Evolutionary conservation across 2,329 filamentous ascomycete genomes (phyloP).

Genomic region (Zasmidium cellare): DNA sequence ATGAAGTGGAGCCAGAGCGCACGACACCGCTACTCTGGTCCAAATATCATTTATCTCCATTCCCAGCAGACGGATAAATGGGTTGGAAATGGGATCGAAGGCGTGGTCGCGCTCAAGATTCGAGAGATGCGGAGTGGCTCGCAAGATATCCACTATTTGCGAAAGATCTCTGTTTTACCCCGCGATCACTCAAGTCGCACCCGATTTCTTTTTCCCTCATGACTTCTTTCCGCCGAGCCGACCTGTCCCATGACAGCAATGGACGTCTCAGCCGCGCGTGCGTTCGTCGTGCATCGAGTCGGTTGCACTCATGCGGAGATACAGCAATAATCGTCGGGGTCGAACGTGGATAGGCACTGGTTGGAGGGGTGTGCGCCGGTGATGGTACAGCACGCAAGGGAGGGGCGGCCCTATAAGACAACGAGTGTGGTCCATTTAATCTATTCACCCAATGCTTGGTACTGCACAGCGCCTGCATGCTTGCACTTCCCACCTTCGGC

Average conservation of each 20-base stretch:
- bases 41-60: too few species aligned
- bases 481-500: background rate
- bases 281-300: background rate
- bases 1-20: background rate
- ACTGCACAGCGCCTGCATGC: background rate
- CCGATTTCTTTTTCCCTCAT: background rate
- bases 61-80: too few species aligned
- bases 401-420: background rate
- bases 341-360: background rate
- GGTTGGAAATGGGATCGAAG: too few species aligned
- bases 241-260: background rate
- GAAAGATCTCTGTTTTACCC: background rate
- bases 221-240: background rate
- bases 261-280: background rate
- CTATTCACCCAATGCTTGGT: background rate
- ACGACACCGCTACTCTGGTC: background rate
- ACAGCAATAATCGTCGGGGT: too few species aligned
- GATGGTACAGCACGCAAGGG: background rate
- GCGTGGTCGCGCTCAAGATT: background rate
- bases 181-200: background rate
- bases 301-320: slow-evolving; percentile 1
- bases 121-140: background rate
- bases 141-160: background rate
- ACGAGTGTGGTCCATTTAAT: background rate
- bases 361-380: background rate